Percentiles rank a stretch among this genome's conserved stretches.
Conservation (phyloP, 441 rosid genomes). For the Pelargonium fulgidum region DNA sequence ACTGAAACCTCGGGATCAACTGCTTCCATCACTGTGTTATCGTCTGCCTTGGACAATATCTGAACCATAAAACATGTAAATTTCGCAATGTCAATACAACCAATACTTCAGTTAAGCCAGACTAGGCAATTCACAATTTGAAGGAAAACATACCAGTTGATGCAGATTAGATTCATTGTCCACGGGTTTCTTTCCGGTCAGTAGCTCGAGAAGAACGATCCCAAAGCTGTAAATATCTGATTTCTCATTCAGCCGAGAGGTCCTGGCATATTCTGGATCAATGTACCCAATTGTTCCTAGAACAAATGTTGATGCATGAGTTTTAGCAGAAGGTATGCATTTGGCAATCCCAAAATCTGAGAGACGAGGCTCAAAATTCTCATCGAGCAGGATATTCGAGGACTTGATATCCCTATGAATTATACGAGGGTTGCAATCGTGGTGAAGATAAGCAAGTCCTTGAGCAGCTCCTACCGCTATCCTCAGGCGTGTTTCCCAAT, state of each 20-base stretch:
- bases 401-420: constrained; percentile 87
- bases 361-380: constrained; percentile 70
- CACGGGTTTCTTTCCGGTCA: constrained; percentile 92
- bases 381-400: constrained; percentile 79
- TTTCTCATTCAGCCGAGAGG: constrained; percentile 73
- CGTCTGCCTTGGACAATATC: constrained; percentile 57
- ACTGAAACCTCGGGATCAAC: constrained; percentile 79
- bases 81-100: neutral
- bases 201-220: constrained; percentile 80
- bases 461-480: constrained; percentile 90
- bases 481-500: constrained; percentile 83
- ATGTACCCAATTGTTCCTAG: constrained; percentile 92
- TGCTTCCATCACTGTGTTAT: constrained; percentile 79
- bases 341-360: constrained; percentile 94
- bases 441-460: constrained; percentile 95
- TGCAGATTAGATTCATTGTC: constrained; percentile 81
- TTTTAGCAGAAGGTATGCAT: constrained; percentile 54
- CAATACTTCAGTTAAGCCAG: too few relatives aligned
- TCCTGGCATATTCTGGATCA: constrained; percentile 92
- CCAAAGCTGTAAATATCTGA: constrained; percentile 97
- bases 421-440: constrained; percentile 83
- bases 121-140: neutral
- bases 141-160: constrained; percentile 45
- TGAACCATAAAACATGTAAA: constrained; percentile 17
- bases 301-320: constrained; percentile 81